Percentiles rank a stretch among this genome's conserved stretches.
These are phyloP conservation scores for Candida pseudofarinosa DNA, from an alignment of 805 yeast genomes.

Conservation along the genomic window DNA sequence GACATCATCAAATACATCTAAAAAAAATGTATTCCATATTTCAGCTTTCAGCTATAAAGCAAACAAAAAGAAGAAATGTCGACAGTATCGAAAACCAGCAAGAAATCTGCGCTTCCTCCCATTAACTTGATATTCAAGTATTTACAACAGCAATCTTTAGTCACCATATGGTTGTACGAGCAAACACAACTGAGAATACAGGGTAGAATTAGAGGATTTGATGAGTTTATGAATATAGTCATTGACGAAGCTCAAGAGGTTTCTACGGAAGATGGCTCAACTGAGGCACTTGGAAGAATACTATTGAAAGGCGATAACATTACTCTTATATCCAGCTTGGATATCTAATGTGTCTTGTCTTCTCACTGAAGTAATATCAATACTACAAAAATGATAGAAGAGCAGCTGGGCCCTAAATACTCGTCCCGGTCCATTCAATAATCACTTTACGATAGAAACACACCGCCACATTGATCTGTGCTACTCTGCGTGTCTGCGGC, in stretches of 20 bases:
- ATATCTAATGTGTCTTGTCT: slow-evolving; percentile 13
- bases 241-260: slow-evolving; percentile 64
- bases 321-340: slow-evolving; percentile 56
- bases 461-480: too few relatives aligned
- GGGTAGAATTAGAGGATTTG: slow-evolving; percentile 89
- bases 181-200: slow-evolving; percentile 73
- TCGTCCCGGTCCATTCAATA: too few relatives aligned
- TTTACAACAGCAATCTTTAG: slow-evolving; percentile 75
- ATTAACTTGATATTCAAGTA: slow-evolving; percentile 85
- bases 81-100: slow-evolving; percentile 8
- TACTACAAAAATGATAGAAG: too few relatives aligned
- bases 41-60: too few relatives aligned
- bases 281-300: slow-evolving; percentile 64
- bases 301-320: slow-evolving; percentile 92
- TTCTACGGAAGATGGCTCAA: slow-evolving; percentile 44
- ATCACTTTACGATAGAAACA: too few relatives aligned
- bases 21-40: too few relatives aligned
- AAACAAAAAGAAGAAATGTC: slow-evolving; percentile 10
- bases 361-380: neutral
- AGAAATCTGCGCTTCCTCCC: slow-evolving; percentile 68
- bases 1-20: neutral
- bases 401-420: too few relatives aligned
- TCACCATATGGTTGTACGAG: slow-evolving; percentile 86
- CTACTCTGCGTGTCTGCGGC: too few relatives aligned
- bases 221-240: slow-evolving; percentile 90